Conservation (phyloP, 257 asterid genomes). For the Jaltomata sinuosa region DNA sequence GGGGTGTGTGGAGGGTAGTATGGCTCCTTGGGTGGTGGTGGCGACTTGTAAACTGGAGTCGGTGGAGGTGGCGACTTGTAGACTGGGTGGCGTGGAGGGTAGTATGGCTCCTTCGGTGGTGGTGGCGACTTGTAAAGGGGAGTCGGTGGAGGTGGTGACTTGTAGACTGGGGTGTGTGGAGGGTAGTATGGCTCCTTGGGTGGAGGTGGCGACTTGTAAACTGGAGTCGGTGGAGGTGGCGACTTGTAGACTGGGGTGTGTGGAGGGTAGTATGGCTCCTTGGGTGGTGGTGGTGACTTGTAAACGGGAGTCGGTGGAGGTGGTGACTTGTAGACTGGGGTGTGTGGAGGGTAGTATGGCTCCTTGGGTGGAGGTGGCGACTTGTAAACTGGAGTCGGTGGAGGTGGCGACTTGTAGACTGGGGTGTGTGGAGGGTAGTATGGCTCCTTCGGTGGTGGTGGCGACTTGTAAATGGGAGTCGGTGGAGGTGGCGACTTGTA, state of each 20-base stretch:
- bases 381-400: neutral
- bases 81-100: neutral
- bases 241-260: neutral
- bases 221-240: neutral
- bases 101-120: neutral
- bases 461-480: neutral
- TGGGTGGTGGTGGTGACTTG: neutral
- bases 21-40: neutral
- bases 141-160: neutral
- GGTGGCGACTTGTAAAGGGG: neutral
- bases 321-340: neutral
- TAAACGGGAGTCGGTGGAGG: neutral
- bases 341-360: neutral
- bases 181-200: neutral
- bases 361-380: neutral
- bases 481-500: neutral
- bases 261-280: neutral
- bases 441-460: neutral
- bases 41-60: neutral
- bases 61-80: too few relatives aligned
- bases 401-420: neutral
- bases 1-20: neutral
- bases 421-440: neutral
- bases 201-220: neutral
- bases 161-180: neutral